A percentile compares a stretch with the other conserved stretches of the same genome.
phyloP scores from a whole-genome alignment of 2,329 filamentous ascomycete species.

The Lachnum nothofagi region DNA sequence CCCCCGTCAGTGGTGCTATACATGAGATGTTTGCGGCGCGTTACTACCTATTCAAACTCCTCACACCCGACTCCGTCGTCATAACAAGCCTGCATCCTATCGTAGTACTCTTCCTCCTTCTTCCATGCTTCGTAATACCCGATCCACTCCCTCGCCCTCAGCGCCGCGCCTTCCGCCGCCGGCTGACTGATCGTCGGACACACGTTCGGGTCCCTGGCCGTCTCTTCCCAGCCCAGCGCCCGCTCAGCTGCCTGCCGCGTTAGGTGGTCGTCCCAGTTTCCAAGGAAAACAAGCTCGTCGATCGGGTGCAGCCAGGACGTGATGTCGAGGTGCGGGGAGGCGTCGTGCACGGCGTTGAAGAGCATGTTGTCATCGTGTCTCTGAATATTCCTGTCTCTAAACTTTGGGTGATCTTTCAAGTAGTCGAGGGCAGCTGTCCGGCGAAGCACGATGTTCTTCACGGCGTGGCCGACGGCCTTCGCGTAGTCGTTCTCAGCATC shows the following conservation, averaged over 20 bases:
- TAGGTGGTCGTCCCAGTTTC: neutral
- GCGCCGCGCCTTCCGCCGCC: constrained; percentile 11
- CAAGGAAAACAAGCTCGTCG: constrained; percentile 7
- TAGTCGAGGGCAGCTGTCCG: neutral
- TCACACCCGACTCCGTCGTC: too few relatives aligned
- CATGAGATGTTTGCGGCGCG: too few relatives aligned
- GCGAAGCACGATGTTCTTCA: neutral
- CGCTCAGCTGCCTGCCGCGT: constrained; percentile 1
- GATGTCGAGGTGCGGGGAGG: neutral
- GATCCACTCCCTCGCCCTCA: constrained; percentile 9
- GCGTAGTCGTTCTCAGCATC: constrained; percentile 3
- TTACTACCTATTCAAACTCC: too few relatives aligned
- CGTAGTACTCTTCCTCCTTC: neutral
- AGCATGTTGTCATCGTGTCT: neutral
- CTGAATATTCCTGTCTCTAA: neutral
- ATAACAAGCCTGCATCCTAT: too few relatives aligned
- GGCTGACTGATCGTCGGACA: constrained; percentile 2
- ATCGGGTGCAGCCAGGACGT: constrained; percentile 2
- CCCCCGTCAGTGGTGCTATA: too few relatives aligned
- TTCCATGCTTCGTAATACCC: constrained; percentile 1
- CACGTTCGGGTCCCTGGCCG: neutral
- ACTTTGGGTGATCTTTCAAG: neutral
- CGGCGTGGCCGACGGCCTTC: neutral
- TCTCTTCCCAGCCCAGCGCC: neutral
- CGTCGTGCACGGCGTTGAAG: neutral